Base-by-base conservation (phyloP, 208 protist species). In the Leishmania lainsoni region DNA sequence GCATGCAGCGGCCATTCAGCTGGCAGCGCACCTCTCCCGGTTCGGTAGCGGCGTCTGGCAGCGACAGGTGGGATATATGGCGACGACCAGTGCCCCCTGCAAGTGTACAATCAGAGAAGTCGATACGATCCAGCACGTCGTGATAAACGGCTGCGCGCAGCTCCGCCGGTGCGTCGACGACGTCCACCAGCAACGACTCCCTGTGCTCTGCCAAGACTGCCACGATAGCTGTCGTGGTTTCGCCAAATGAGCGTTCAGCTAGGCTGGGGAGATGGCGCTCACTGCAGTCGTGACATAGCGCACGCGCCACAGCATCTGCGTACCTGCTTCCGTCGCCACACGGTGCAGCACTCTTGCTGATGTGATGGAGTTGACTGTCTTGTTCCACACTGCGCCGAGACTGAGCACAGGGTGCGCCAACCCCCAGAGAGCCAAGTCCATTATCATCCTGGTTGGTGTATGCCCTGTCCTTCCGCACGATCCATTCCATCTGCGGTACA, bases 61-160 rank as follows among this genome's bases (percentile, higher is more conserved):
- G 52, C n/a, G 39, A 39, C 42, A n/a, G 58, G 2, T 42, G 22
- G 35, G 52, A 45, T 51, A 52, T 9, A 16, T 20, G 48, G 45
- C 32, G 52, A 12, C 51, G 59, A 6, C 29, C 32, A 17, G 61
- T 35, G 12, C 22, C n/a, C 5, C 80, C 61, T n/a, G 79, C 59
- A 16, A 68, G 8, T 29, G 71, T 77, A 59, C 90, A 91, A 63
- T 78, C 75, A 3, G 75, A 80, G 20, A 91, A 81, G 73, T 93
- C 88, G 16, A 93, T 73, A 32, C 82, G 85, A 49, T 87, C 88
- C 45, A 91, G 63, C 48, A 83, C 81, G 79, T 85, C 79, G 79
- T 91, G 90, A 54, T 82, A 90, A 63, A 91, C 14, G 29, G 90
- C 90, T 5, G 90, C 90, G 3, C 78, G 80, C 77, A 93, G 77